Conservation (phyloP, 495 filamentous ascomycete genomes). For the Articulospora tetracladia region DNA sequence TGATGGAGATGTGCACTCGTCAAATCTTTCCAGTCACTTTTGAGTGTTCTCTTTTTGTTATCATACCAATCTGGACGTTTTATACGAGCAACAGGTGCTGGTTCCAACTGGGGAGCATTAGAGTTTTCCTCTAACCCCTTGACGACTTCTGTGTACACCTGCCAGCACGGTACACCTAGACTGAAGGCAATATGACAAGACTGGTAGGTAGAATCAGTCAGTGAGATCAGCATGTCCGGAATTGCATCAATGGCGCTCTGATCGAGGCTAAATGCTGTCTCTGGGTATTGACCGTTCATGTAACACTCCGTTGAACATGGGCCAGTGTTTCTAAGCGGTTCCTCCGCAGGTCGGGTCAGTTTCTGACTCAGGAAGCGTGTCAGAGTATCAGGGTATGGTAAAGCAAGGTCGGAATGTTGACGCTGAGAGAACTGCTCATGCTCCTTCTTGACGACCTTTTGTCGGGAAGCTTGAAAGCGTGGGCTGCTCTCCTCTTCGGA, state of each 20-base stretch:
- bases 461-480: not conserved
- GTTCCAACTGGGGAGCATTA: not conserved
- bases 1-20: constrained; percentile 24
- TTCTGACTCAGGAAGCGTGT: not conserved
- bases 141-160: constrained; percentile 42
- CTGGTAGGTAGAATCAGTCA: constrained; percentile 3
- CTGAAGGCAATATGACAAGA: constrained; percentile 27
- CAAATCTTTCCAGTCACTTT: constrained; percentile 18
- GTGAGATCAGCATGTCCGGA: constrained; percentile 12
- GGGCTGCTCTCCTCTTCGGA: not conserved
- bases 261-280: not conserved
- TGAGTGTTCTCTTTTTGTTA: constrained; percentile 19
- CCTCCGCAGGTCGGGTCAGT: not conserved
- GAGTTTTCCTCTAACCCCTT: constrained; percentile 4
- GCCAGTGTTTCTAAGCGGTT: not conserved
- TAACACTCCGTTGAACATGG: constrained; percentile 19
- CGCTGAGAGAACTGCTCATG: not conserved
- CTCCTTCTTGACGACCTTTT: not conserved
- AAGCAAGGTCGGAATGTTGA: not conserved
- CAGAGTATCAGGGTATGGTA: constrained; percentile 1
- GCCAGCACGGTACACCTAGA: constrained; percentile 44
- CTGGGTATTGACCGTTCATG: not conserved
- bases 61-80: constrained; percentile 25
- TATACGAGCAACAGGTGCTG: not conserved
- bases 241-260: constrained; percentile 1